A percentile compares a stretch with the other conserved stretches of the same genome.
Conservation (phyloP, 2,329 filamentous ascomycete species). For the Talaromyces atroroseus region DNA sequence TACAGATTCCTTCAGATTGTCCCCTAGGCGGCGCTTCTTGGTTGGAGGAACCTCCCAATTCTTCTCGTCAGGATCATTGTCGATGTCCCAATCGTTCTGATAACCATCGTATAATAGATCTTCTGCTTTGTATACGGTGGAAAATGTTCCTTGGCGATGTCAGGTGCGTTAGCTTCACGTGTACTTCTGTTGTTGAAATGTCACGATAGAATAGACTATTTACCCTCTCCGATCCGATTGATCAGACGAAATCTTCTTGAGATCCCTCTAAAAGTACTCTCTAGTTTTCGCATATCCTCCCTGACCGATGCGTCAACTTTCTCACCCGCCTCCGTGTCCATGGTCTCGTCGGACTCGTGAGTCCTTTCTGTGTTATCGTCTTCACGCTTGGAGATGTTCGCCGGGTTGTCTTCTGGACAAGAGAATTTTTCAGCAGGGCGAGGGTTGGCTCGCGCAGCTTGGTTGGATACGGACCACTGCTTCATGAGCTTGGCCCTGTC, state of each 20-base stretch:
- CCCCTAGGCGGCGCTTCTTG: conserved; percentile 47
- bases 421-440: neutral
- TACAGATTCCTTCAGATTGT: conserved; percentile 28
- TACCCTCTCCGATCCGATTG: conserved; percentile 95
- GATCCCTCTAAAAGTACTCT: conserved; percentile 77
- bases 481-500: neutral
- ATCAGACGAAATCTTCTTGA: conserved; percentile 80
- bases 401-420: neutral
- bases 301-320: conserved; percentile 52
- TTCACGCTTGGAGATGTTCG: neutral
- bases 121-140: conserved; percentile 97
- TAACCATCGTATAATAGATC: conserved; percentile 80
- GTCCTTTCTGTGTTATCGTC: neutral
- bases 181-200: neutral
- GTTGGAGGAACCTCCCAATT: conserved; percentile 66
- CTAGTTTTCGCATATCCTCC: conserved; percentile 82
- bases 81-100: conserved; percentile 79
- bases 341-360: neutral
- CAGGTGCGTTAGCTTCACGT: conserved; percentile 6
- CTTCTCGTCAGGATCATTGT: conserved; percentile 55
- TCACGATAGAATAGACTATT: no score
- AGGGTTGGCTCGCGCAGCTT: neutral
- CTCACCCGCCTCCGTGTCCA: conserved; percentile 21
- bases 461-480: neutral
- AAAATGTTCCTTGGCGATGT: conserved; percentile 74